Conservation (phyloP, 805 yeast genomes). For the Candida michaelii region DNA sequence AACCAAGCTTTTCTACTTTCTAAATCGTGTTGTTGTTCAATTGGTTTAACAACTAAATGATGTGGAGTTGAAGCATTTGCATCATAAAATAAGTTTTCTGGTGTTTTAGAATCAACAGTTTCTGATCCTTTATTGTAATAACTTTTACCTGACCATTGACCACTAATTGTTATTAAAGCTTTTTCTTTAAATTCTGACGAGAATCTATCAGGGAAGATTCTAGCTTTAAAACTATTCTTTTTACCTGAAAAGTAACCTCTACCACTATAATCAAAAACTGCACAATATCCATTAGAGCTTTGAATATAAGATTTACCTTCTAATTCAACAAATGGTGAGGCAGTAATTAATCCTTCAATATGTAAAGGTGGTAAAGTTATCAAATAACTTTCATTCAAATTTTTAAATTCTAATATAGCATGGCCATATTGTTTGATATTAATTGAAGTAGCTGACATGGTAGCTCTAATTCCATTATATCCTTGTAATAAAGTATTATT, state of each 20-base stretch:
- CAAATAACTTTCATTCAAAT: constrained; percentile 65
- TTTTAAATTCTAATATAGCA: constrained; percentile 67
- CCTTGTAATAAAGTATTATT: constrained; percentile 76
- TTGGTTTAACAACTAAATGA: constrained; percentile 71
- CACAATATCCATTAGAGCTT: constrained; percentile 72
- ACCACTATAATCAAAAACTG: constrained; percentile 79
- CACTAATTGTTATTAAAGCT: constrained; percentile 75
- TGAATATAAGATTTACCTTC: constrained; percentile 88
- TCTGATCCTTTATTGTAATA: constrained; percentile 57
- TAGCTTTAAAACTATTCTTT: constrained; percentile 88
- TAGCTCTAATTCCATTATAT: constrained; percentile 84
- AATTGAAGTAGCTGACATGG: constrained; percentile 74
- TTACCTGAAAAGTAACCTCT: constrained; percentile 95
- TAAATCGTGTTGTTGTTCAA: constrained; percentile 73
- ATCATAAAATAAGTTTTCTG: constrained; percentile 60
- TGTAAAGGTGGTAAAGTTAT: constrained; percentile 93
- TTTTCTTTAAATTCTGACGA: constrained; percentile 53
- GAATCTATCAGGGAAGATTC: constrained; percentile 57
- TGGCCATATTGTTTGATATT: constrained; percentile 92
- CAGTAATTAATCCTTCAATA: constrained; percentile 88
- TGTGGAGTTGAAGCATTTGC: constrained; percentile 52
- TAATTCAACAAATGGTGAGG: constrained; percentile 91
- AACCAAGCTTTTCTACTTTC: constrained; percentile 91
- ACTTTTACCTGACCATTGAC: constrained; percentile 90
- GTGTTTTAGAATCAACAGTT: constrained; percentile 44